Base-by-base conservation (phyloP, 352 stramenopile genomes). In the Blastocystis sp. region DNA sequence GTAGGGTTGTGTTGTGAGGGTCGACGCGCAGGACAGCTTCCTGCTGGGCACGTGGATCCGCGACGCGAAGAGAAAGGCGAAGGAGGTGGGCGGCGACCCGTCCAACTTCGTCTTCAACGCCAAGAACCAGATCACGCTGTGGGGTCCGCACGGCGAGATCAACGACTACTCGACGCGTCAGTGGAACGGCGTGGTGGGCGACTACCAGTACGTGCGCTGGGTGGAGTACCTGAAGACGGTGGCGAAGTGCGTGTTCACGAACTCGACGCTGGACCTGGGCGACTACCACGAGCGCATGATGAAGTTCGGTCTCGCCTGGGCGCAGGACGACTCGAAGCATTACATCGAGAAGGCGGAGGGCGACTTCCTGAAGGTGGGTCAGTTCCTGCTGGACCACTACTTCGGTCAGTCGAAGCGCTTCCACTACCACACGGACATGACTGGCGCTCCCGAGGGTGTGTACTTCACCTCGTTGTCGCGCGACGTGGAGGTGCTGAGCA, bases 81-180 rank as follows among this genome's bases (percentile, higher is more conserved):
- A 82, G 39, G 61, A 82, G 39, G 74, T 82, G 29, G 74, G 66
- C 37, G 66, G 66, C 37, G 24, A 67, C 39, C 29, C 37, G 33
- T 77, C 66, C 21, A 77, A 77, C 45, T 77, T 77, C 66, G 0
- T 77, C 19, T 82, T 82, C 74, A 82, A 82, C 41, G 74, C 74
- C 26, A 82, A 82, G 33, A 82, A 82, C 59, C 74, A 82, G 41
- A 82, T 82, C 31, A 82, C 74, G 19, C 39, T 82, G n/a, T 82
- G 74, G 74, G 74, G 74, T n/a, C 74, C 74, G 3, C 74, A 70
- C 41, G 74, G 74, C 35, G 74, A 82, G 61, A 82, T 82, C 41
- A 82, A 82, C 41, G 74, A 82, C 33, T 82, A 82, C 10, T 45
- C 35, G 26, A 70, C 74, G 24, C 55, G 61, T 39, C 55, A 70